These are phyloP conservation scores for Yamadazyma diddensiae DNA, from an alignment of 1,139 yeast species.

Conservation along the genomic window DNA sequence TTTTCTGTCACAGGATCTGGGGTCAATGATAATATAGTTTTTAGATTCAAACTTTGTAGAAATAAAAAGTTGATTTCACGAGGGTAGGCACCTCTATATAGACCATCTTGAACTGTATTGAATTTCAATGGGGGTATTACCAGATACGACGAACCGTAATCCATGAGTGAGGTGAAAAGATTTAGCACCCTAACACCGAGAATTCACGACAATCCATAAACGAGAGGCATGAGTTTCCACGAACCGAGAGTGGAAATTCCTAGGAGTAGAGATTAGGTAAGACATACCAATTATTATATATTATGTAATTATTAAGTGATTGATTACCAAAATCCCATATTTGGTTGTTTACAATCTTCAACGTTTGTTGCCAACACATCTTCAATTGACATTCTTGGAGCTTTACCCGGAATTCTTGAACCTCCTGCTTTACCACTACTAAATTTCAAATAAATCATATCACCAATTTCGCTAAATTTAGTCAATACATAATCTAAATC, in stretches of 20 bases:
- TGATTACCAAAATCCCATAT: slow-evolving; percentile 6
- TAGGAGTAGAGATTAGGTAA: too few relatives aligned
- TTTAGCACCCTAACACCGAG: too few relatives aligned
- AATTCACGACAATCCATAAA: too few relatives aligned
- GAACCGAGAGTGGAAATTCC: too few relatives aligned
- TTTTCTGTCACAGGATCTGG: slow-evolving; percentile 66
- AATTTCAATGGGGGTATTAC: slow-evolving; percentile 82
- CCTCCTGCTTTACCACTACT: slow-evolving; percentile 78
- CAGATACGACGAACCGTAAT: slow-evolving; percentile 29
- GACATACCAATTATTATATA: too few relatives aligned
- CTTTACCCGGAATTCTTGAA: slow-evolving; percentile 49
- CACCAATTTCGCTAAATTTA: slow-evolving; percentile 79
- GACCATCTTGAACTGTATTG: slow-evolving; percentile 62
- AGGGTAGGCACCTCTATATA: slow-evolving; percentile 87
- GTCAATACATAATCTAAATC: slow-evolving; percentile 82
- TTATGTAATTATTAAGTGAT: too few relatives aligned
- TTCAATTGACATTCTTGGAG: slow-evolving; percentile 74
- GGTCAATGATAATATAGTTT: slow-evolving; percentile 74
- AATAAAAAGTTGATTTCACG: slow-evolving; percentile 71
- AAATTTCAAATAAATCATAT: slow-evolving; percentile 67
- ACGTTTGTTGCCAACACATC: slow-evolving; percentile 74
- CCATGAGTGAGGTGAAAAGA: too few relatives aligned
- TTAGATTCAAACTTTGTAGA: slow-evolving; percentile 61
- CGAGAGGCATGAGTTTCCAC: too few relatives aligned
- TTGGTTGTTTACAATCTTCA: slow-evolving; percentile 55